These are phyloP conservation scores for Solanum virginianum DNA, from an alignment of 257 asterid genomes.

Conservation along the genomic window DNA sequence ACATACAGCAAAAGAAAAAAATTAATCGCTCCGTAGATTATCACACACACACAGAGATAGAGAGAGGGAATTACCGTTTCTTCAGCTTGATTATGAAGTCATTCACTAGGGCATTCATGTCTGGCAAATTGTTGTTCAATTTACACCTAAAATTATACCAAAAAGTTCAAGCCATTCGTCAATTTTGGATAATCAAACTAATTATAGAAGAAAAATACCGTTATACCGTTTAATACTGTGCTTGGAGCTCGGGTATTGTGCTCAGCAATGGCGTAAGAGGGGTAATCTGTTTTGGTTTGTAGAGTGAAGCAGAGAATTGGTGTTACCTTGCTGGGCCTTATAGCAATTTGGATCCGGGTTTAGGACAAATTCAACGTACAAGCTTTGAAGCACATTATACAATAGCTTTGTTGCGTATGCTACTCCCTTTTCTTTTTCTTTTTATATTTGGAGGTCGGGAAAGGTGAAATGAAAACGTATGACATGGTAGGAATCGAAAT, in stretches of 20 bases:
- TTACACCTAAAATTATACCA: background rate
- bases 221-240: background rate
- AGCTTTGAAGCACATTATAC: background rate
- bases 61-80: constrained; percentile 39
- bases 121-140: constrained; percentile 37
- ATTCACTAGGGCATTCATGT: constrained; percentile 54
- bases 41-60: background rate
- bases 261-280: background rate
- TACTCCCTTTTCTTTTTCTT: background rate
- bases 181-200: background rate
- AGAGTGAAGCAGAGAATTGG: background rate
- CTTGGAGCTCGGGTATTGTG: background rate
- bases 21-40: background rate
- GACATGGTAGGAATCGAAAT: no score
- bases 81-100: constrained; percentile 74
- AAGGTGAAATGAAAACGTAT: no score
- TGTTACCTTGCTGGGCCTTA: background rate
- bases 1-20: background rate
- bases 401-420: background rate
- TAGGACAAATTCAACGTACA: background rate
- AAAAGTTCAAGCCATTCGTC: background rate
- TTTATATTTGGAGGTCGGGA: no score
- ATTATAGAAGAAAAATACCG: background rate
- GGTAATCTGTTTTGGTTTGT: background rate
- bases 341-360: background rate